These are phyloP conservation scores for Breviolum minutum DNA, from an alignment of 73 alveolate genomes.

Conservation along the genomic window DNA sequence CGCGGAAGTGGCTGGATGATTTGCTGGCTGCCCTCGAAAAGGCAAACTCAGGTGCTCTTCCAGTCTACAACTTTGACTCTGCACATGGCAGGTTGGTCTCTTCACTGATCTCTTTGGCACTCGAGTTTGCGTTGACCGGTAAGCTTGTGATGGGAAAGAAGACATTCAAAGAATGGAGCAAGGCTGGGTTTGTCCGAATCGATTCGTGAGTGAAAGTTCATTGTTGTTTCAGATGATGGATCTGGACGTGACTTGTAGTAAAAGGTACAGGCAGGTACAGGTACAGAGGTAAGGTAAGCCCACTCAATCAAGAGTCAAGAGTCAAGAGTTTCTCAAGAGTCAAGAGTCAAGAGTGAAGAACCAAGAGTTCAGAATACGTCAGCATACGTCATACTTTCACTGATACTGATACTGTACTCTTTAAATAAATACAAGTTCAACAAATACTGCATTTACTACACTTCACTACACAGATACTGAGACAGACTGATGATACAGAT, in stretches of 20 bases:
- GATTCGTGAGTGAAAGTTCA: too few species aligned
- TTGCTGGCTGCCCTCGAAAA: not conserved
- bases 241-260: not conserved
- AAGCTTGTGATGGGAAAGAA: not conserved
- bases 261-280: not conserved
- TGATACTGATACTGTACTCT: not conserved
- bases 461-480: too few species aligned
- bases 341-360: too few species aligned
- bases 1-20: conserved; percentile 16
- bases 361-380: too few species aligned
- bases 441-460: too few species aligned
- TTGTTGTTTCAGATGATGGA: not conserved
- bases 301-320: not conserved
- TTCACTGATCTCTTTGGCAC: not conserved
- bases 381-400: too few species aligned
- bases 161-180: conserved; percentile 29
- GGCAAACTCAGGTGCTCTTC: not conserved
- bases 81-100: not conserved
- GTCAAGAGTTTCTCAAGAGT: not conserved
- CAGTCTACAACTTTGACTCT: not conserved
- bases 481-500: not conserved
- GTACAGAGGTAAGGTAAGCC: not conserved
- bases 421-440: too few species aligned
- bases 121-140: conserved; percentile 26
- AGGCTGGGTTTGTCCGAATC: too few species aligned